Percentiles rank a stretch among this genome's conserved stretches.
Conservation (phyloP, 2,329 filamentous ascomycete species). For the Fusarium sulawesiense region DNA sequence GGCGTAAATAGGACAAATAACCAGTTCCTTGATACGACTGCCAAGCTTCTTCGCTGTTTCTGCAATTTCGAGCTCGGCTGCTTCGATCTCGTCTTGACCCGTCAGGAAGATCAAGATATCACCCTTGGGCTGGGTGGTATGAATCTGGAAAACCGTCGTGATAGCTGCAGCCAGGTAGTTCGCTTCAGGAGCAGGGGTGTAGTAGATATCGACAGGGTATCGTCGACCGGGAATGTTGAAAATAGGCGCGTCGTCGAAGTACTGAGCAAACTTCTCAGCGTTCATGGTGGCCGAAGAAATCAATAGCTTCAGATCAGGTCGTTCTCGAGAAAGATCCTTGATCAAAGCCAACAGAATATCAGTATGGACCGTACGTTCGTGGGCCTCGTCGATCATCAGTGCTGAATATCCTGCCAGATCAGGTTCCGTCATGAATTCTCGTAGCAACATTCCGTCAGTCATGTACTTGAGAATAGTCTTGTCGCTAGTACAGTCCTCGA, state of each 20-base stretch:
- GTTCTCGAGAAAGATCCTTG: constrained; percentile 85
- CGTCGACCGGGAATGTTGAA: constrained; percentile 93
- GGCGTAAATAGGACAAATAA: constrained; percentile 94
- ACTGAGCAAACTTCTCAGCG: constrained; percentile 88
- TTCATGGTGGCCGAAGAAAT: constrained; percentile 97
- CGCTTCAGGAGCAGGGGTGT: constrained; percentile 88
- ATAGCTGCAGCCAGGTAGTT: constrained; percentile 94
- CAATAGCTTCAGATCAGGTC: constrained; percentile 87
- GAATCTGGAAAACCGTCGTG: constrained; percentile 94
- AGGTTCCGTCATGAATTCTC: constrained; percentile 90
- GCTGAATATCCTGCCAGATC: constrained; percentile 84
- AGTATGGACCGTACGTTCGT: constrained; percentile 91
- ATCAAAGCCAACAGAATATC: constrained; percentile 90
- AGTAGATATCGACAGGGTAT: constrained; percentile 92
- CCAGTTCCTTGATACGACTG: constrained; percentile 83
- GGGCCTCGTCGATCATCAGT: constrained; percentile 97
- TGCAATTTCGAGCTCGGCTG: constrained; percentile 83
- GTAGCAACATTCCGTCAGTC: constrained; percentile 95
- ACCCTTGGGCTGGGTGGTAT: constrained; percentile 84
- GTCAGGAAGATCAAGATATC: constrained; percentile 96
- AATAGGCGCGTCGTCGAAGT: constrained; percentile 92
- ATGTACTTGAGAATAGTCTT: constrained; percentile 95
- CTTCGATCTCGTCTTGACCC: constrained; percentile 95
- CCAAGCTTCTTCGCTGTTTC: constrained; percentile 91
- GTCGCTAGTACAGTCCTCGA: constrained; percentile 90